Evolutionary conservation across 2,329 filamentous ascomycete species (phyloP).

Genomic region (Curvularia hawaiiensis): DNA sequence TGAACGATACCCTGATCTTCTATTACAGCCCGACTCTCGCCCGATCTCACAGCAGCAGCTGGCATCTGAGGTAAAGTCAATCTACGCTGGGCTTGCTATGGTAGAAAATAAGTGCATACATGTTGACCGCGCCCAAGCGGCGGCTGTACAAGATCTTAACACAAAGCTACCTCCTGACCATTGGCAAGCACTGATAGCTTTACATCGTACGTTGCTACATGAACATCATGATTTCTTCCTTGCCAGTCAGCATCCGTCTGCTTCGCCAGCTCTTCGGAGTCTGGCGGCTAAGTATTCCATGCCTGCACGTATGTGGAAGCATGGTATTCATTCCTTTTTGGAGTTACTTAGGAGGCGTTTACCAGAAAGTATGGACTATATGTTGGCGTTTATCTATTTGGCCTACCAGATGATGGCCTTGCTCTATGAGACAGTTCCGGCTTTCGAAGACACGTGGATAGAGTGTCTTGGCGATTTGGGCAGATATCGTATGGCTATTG

Average conservation of each 20-base stretch:
- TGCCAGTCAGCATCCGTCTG: slow-evolving; percentile 80
- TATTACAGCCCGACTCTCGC: slow-evolving; percentile 66
- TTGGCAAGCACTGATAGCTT: slow-evolving; percentile 81
- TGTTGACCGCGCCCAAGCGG: slow-evolving; percentile 69
- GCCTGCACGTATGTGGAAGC: slow-evolving; percentile 92
- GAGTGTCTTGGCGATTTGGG: slow-evolving; percentile 89
- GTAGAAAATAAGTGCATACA: slow-evolving; percentile 89
- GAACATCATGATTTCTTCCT: slow-evolving; percentile 72
- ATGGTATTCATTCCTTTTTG: slow-evolving; percentile 85
- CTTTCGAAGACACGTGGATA: slow-evolving; percentile 89
- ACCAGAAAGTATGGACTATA: slow-evolving; percentile 80
- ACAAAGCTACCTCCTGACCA: slow-evolving; percentile 65
- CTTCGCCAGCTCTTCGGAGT: slow-evolving; percentile 67
- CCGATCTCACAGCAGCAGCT: slow-evolving; percentile 79
- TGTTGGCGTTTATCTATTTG: slow-evolving; percentile 88
- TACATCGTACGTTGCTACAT: slow-evolving; percentile 80
- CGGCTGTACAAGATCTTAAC: slow-evolving; percentile 56
- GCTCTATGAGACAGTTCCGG: slow-evolving; percentile 81
- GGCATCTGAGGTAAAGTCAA: slow-evolving; percentile 79
- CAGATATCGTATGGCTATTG: slow-evolving; percentile 88
- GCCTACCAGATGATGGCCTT: slow-evolving; percentile 91
- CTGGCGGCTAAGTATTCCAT: slow-evolving; percentile 84
- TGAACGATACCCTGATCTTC: slow-evolving; percentile 47
- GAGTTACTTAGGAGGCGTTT: slow-evolving; percentile 70
- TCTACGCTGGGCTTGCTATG: slow-evolving; percentile 83